Evolutionary conservation across 768 basidiomycete genomes (phyloP), one percentile per base, ranked within the genome.

Genomic region (Wakefieldia striispora): DNA sequence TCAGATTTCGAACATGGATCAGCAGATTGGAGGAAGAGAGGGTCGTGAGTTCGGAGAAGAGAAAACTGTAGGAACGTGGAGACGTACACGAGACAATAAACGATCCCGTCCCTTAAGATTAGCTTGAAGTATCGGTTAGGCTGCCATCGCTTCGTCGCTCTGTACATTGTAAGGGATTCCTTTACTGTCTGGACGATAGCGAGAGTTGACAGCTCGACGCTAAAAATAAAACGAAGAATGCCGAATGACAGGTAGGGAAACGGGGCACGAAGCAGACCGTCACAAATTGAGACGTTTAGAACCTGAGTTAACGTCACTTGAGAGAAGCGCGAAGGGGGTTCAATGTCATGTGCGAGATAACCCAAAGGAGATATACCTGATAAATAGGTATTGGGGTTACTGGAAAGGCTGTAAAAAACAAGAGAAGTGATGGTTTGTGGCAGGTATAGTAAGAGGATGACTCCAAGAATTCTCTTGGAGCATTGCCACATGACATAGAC

Each of bases 41-140:
- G n/a, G n/a, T n/a, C n/a, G n/a, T n/a, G n/a, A n/a, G n/a, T n/a
- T n/a, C n/a, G n/a, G n/a, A n/a, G n/a, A n/a, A n/a, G n/a, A n/a
- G n/a, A n/a, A n/a, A n/a, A n/a, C n/a, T n/a, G n/a, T n/a, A n/a
- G n/a, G n/a, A n/a, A n/a, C n/a, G n/a, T n/a, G n/a, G n/a, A n/a
- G n/a, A n/a, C n/a, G n/a, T n/a, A n/a, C n/a, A n/a, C n/a, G n/a
- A n/a, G n/a, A n/a, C n/a, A n/a, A n/a, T n/a, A n/a, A n/a, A n/a
- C n/a, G n/a, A n/a, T n/a, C n/a, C n/a, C 23, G 23, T 23, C 23
- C 23, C 23, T 23, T n/a, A n/a, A n/a, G n/a, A n/a, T n/a, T n/a
- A n/a, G n/a, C n/a, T n/a, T n/a, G n/a, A n/a, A 23, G 14, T 47
- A 55, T 14, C 16, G 31, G n/a, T 56, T 56, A 17, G 19, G 34